phyloP scores from a whole-genome alignment of 2,329 filamentous ascomycete species.

The Passalora sequoiae region DNA sequence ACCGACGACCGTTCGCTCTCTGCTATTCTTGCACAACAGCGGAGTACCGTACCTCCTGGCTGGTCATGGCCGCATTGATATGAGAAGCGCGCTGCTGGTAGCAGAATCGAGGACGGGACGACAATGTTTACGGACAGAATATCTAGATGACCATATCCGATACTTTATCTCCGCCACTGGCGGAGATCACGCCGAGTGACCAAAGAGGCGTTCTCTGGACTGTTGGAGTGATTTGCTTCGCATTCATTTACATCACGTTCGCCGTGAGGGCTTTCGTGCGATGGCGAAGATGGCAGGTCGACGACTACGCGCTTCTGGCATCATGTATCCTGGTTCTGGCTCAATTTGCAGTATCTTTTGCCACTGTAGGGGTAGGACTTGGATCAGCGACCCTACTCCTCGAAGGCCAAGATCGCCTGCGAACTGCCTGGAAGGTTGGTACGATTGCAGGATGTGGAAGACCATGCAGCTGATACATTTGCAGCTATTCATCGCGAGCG shows the following conservation, averaged over 20 bases:
- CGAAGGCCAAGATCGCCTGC: not conserved
- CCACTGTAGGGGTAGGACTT: slow-evolving; percentile 10
- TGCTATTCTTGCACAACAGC: too few relatives aligned
- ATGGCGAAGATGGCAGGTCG: slow-evolving; percentile 13
- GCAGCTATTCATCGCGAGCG: slow-evolving; percentile 15
- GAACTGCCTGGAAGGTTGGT: slow-evolving; percentile 13
- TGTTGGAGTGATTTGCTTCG: slow-evolving; percentile 12
- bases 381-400: slow-evolving; percentile 4
- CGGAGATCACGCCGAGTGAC: slow-evolving; percentile 9
- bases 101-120: too few relatives aligned
- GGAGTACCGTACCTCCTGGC: too few relatives aligned
- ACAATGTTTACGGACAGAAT: too few relatives aligned
- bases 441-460: not conserved
- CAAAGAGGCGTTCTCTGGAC: slow-evolving; percentile 14
- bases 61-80: too few relatives aligned
- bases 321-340: slow-evolving; percentile 12
- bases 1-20: too few relatives aligned
- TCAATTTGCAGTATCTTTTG: slow-evolving; percentile 8
- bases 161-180: slow-evolving; percentile 11
- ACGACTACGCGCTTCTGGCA: slow-evolving; percentile 12
- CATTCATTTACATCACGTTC: slow-evolving; percentile 13
- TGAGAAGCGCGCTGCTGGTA: too few relatives aligned
- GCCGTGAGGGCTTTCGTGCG: slow-evolving; percentile 12
- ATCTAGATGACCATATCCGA: slow-evolving; percentile 6
- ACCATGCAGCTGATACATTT: not conserved